Evolutionary conservation across 176 grass and related monocot genomes (phyloP), one percentile per base, ranked within the genome.

Genomic region (Alloteropsis semialata): DNA sequence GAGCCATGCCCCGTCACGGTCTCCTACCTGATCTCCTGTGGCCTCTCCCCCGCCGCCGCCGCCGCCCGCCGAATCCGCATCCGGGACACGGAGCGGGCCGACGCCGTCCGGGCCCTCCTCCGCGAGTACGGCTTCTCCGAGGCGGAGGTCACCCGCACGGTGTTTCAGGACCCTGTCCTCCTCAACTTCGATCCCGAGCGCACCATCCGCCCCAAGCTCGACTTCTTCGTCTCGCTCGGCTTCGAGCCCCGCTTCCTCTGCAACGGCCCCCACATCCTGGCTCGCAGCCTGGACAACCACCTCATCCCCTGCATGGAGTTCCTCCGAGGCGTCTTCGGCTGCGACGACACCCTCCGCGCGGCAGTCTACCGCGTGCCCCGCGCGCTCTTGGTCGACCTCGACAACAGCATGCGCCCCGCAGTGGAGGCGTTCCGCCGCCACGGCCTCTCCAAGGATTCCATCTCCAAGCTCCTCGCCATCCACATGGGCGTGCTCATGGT

Each of bases 361-460:
- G 65, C 78, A 2, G 43, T 60, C 48, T 88, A 51, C 22, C 80
- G 76, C 50, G 4, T 4, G 16, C 64, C 72, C 33, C 53, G 72
- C 13, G 43, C 64, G 9, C 53, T 87, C 43, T 0, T 2, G 18
- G 24, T 3, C 61, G 80, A 76, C 54, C 22, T 53, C 8, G 64
- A 87, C 1, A 82, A 77, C 3, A 9, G 1, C 25, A 77, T 82
- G 78, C 85, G 85, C 41, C 85, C 85, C 42, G 79, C 53, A 16
- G 79, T 87, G 32, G 79, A 87, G 39, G 72, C 79, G 39, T 64
- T 87, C 17, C 78, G 71, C 50, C 17, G 32, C 22, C 51, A 81
- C 41, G 85, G 85, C 63, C 65, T 87, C 10, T 5, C 79, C 1
- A 19, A 77, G 32, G 5, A 18, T 11, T 43, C 17, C 72, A 59